Conservation (phyloP, 2,329 filamentous ascomycete genomes). For the Plectosphaerella sp. region DNA sequence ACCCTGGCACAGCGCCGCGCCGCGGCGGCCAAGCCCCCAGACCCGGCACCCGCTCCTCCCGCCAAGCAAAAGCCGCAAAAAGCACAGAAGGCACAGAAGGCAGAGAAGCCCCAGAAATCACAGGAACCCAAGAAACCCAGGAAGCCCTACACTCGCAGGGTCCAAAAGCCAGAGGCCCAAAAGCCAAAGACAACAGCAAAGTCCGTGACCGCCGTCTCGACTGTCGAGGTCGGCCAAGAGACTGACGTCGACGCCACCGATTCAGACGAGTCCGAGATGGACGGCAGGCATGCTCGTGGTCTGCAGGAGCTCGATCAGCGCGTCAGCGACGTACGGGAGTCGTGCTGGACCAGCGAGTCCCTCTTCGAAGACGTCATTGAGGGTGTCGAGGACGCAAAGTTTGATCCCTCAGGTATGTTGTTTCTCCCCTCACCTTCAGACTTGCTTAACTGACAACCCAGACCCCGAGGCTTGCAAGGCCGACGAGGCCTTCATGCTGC, state of each 20-base stretch:
- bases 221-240: neutral
- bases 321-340: constrained; percentile 46
- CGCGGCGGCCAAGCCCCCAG: neutral
- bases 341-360: constrained; percentile 58
- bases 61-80: no score
- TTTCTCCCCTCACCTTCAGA: constrained; percentile 5
- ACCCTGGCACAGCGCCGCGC: neutral
- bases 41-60: no score
- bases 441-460: constrained; percentile 1
- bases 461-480: constrained; percentile 55
- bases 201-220: neutral
- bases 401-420: constrained; percentile 37
- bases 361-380: constrained; percentile 60
- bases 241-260: neutral
- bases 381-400: constrained; percentile 46
- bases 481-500: constrained; percentile 64
- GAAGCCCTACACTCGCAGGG: no score
- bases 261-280: neutral
- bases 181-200: neutral
- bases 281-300: constrained; percentile 20
- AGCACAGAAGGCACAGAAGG: no score
- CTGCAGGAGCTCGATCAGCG: constrained; percentile 43
- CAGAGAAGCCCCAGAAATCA: no score
- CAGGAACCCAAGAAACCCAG: no score
- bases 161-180: neutral